Evolutionary conservation across 1,284 basidiomycete species (phyloP).

Genomic region (Coniferiporia weirii): DNA sequence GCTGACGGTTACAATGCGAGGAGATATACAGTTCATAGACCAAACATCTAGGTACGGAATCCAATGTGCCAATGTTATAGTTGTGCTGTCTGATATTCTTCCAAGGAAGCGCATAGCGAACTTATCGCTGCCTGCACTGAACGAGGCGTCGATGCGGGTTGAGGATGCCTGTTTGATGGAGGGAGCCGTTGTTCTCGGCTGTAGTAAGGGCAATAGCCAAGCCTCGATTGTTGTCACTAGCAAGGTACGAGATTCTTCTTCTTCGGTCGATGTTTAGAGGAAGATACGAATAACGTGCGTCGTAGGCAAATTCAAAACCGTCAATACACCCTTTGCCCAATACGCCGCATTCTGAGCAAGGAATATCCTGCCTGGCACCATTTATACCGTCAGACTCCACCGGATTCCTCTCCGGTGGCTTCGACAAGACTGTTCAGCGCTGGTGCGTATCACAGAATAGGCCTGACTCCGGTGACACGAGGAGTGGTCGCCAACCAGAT

Average conservation of each 20-base stretch:
- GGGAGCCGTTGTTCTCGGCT: constrained; percentile 40
- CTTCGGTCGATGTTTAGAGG: neutral
- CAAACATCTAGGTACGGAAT: constrained; percentile 26
- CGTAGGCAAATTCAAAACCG: constrained; percentile 22
- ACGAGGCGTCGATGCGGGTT: constrained; percentile 35
- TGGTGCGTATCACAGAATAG: constrained; percentile 29
- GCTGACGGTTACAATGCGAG: constrained; percentile 45
- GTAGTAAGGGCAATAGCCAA: constrained; percentile 35
- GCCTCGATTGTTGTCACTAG: constrained; percentile 35
- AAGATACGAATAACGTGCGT: neutral
- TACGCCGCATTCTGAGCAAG: constrained; percentile 26
- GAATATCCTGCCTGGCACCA: constrained; percentile 36
- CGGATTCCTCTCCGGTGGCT: constrained; percentile 41
- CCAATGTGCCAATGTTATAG: constrained; percentile 19
- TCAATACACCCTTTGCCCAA: constrained; percentile 23
- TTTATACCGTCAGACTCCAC: constrained; percentile 25
- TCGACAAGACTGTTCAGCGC: constrained; percentile 36
- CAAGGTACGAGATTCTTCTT: neutral
- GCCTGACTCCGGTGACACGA: neutral
- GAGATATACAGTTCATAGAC: constrained; percentile 45
- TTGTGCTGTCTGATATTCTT: constrained; percentile 16
- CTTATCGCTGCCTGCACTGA: constrained; percentile 37
- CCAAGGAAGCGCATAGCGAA: constrained; percentile 33
- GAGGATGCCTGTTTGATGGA: constrained; percentile 38
- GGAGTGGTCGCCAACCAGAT: neutral